Evolutionary conservation across 2,329 filamentous ascomycete genomes (phyloP), one percentile per base, ranked within the genome.

Genomic region (Spiromastix sp.): DNA sequence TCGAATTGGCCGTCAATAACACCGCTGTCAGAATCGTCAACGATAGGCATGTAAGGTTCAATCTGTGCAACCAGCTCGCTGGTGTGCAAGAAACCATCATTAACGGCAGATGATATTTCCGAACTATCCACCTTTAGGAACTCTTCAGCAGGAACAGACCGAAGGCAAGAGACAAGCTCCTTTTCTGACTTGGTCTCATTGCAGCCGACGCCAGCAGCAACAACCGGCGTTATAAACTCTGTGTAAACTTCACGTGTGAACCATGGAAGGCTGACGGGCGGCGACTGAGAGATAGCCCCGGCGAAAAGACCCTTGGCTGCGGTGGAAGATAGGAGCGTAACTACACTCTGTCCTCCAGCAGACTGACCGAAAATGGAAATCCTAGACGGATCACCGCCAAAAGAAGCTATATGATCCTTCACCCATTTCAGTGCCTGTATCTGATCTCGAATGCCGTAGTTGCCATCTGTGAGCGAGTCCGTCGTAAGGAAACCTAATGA

Each of bases 261-360:
- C 50, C 50, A 53, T 3, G 50, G 50, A 4, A 48, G 34, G 24
- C 52, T 49, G 15, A 51, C 25, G 0, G 44, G 48, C 11, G 50
- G 44, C 1, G 50, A 53, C 30, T 54, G 50, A 10, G 48, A 42
- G 18, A 54, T 42, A 4, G 50, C 50, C 9, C 38, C 49, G 5
- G 48, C 48, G 38, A 54, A 53, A 25, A 51, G 46, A 4, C 50
- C 50, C 2, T 40, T 41, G 2, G 51, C 50, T 3, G 42, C 41
- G 5, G 40, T 41, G 2, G 50, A 53, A 12, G 48, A 51, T 6
- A 54, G 40, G 30, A 52, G 27, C 2, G 51, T 51, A 5, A 47
- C 39, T 7, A 77, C 72, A 24, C 70, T 71, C n/a, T 70, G 73
- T 2, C 63, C 74, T 9, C 56, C 56, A 9, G 56, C 54, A 5